phyloP scores from a whole-genome alignment of 1,139 yeast species.

The Blastobotrys ciferrii region DNA sequence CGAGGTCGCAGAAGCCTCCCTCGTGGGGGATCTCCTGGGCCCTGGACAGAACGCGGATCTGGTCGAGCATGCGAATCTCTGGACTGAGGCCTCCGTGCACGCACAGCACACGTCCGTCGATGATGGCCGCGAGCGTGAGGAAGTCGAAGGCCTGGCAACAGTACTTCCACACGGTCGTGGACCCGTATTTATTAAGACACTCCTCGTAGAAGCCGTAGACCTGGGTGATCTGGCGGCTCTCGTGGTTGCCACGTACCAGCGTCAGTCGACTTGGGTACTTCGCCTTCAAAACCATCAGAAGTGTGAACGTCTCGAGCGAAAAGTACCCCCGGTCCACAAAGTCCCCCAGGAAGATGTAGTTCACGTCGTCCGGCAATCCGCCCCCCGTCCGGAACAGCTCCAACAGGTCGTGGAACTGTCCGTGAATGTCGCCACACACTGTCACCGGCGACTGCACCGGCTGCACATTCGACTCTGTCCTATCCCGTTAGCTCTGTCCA shows the following conservation, averaged over 20 bases:
- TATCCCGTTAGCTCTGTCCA: not conserved
- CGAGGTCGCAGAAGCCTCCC: conserved; percentile 96
- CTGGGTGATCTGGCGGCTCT: conserved; percentile 91
- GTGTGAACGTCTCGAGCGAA: conserved; percentile 86
- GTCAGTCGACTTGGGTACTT: conserved; percentile 80
- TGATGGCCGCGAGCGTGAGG: conserved; percentile 87
- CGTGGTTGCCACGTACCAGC: conserved; percentile 90
- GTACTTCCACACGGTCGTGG: conserved; percentile 97
- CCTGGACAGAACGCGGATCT: conserved; percentile 86
- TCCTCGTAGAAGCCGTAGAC: conserved; percentile 94
- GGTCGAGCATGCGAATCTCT: conserved; percentile 94
- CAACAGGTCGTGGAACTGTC: conserved; percentile 92
- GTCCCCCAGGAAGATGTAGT: conserved; percentile 86
- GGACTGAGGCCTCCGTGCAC: conserved; percentile 98
- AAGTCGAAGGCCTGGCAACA: conserved; percentile 97
- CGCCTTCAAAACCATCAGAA: conserved; percentile 86
- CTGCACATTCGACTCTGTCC: conserved; percentile 72
- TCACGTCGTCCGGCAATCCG: conserved; percentile 78
- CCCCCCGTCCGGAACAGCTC: conserved; percentile 92
- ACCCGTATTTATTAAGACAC: conserved; percentile 86
- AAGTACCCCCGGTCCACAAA: conserved; percentile 97
- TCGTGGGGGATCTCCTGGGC: conserved; percentile 99
- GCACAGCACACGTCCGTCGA: conserved; percentile 89
- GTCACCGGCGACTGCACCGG: conserved; percentile 98
- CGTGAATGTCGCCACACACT: conserved; percentile 98